Conservation (phyloP, 1,284 basidiomycete species). For the Ganoderma resinaceum region DNA sequence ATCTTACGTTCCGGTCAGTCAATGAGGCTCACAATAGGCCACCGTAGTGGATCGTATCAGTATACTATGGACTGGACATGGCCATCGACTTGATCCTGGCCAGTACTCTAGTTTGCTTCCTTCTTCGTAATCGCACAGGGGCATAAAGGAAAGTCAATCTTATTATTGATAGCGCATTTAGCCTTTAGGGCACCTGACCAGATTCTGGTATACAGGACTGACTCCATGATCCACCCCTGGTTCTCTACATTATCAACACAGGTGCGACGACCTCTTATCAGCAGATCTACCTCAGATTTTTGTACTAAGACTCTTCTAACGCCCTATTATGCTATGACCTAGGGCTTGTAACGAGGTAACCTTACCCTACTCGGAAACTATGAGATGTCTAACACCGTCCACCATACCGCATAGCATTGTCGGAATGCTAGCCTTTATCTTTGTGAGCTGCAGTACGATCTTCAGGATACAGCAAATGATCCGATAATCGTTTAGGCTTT, state of each 20-base stretch:
- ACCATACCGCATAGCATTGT: not conserved
- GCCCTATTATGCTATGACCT: not conserved
- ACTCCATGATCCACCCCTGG: conserved; percentile 1
- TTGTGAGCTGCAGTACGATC: not conserved
- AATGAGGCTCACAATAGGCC: not conserved
- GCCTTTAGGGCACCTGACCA: not conserved
- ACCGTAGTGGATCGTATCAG: conserved; percentile 4
- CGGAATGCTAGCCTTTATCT: not conserved
- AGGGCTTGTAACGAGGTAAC: conserved; percentile 2
- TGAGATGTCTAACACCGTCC: not conserved
- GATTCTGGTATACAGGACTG: not conserved
- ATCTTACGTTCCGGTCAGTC: not conserved
- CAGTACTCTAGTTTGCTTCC: not conserved
- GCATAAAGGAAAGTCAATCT: not conserved
- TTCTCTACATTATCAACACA: conserved; percentile 8
- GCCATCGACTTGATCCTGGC: not conserved
- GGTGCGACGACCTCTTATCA: not conserved
- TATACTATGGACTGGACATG: not conserved
- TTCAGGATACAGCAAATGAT: not conserved
- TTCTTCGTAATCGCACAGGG: not conserved
- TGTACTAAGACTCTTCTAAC: not conserved
- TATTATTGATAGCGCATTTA: not conserved
- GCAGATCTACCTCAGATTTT: too few relatives aligned
- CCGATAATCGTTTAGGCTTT: not conserved
- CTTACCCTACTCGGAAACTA: not conserved